These are phyloP conservation scores for Phyllosticta paracitricarpa DNA, from an alignment of 2,329 filamentous ascomycete genomes.

Conservation along the genomic window DNA sequence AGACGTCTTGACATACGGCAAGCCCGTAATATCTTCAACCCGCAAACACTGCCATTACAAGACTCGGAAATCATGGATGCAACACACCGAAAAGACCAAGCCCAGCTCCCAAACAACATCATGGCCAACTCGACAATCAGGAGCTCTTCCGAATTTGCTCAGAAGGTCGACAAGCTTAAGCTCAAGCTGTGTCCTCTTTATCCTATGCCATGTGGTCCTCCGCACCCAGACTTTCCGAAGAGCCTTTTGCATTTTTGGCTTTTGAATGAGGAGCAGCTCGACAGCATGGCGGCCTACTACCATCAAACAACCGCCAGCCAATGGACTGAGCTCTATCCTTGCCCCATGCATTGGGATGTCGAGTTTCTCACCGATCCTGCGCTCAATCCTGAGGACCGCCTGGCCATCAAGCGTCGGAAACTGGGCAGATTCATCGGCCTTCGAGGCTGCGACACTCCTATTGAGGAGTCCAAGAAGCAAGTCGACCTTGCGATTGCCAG, in stretches of 20 bases:
- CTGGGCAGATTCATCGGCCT: conserved; percentile 67
- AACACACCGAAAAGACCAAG: neutral
- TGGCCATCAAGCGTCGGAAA: conserved; percentile 53
- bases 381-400: conserved; percentile 28
- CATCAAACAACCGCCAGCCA: conserved; percentile 53
- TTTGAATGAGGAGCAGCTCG: conserved; percentile 60
- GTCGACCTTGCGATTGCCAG: neutral
- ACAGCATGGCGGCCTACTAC: conserved; percentile 62
- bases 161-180: conserved; percentile 57
- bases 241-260: conserved; percentile 65
- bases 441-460: conserved; percentile 48
- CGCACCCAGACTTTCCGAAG: conserved; percentile 55
- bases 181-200: conserved; percentile 58
- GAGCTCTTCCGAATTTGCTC: conserved; percentile 39
- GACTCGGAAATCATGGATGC: neutral
- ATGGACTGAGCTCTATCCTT: conserved; percentile 54
- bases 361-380: conserved; percentile 26
- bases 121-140: neutral
- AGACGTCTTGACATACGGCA: neutral
- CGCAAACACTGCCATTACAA: neutral
- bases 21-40: neutral
- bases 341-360: conserved; percentile 53
- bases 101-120: neutral
- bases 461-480: conserved; percentile 32
- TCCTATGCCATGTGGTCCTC: conserved; percentile 40